Conservation (phyloP, 2,329 filamentous ascomycete genomes). For the Waltergamsia citrina region DNA sequence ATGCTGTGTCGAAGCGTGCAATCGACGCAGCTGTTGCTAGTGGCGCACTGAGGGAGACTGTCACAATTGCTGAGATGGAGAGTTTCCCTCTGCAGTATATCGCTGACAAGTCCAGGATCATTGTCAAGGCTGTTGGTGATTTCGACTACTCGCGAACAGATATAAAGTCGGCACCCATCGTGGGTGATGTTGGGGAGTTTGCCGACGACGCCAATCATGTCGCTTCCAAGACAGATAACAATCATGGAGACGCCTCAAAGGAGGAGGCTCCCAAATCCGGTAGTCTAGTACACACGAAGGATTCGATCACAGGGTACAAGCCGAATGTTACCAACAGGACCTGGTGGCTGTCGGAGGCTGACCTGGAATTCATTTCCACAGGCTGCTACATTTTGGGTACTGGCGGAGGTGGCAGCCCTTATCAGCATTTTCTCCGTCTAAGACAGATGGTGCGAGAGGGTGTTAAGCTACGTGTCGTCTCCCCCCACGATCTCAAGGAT, state of each 20-base stretch:
- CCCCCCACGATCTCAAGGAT: conserved; percentile 37
- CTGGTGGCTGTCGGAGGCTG: conserved; percentile 49
- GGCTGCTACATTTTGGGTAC: conserved; percentile 54
- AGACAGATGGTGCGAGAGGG: conserved; percentile 40
- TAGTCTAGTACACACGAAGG: no score
- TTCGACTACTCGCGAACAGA: conserved; percentile 28
- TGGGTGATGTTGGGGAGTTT: background rate
- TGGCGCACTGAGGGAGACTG: conserved; percentile 32
- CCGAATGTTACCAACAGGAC: conserved; percentile 39
- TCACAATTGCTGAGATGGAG: conserved; percentile 42
- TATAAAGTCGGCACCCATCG: background rate
- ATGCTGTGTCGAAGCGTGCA: conserved; percentile 18
- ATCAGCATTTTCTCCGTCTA: conserved; percentile 39
- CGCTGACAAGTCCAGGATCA: conserved; percentile 40
- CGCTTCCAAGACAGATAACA: conserved; percentile 12
- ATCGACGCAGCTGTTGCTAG: conserved; percentile 18
- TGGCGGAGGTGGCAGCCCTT: conserved; percentile 49
- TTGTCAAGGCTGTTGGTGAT: conserved; percentile 50
- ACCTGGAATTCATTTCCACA: conserved; percentile 45
- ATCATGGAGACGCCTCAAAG: no score
- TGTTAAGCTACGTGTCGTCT: conserved; percentile 40
- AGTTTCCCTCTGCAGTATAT: conserved; percentile 45
- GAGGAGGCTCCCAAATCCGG: no score
- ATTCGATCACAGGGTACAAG: no score
- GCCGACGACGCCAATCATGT: conserved; percentile 3